Percentiles rank a stretch among this genome's conserved stretches.
Conservation (phyloP, 306 rosid genomes). For the Argentina anserina region DNA sequence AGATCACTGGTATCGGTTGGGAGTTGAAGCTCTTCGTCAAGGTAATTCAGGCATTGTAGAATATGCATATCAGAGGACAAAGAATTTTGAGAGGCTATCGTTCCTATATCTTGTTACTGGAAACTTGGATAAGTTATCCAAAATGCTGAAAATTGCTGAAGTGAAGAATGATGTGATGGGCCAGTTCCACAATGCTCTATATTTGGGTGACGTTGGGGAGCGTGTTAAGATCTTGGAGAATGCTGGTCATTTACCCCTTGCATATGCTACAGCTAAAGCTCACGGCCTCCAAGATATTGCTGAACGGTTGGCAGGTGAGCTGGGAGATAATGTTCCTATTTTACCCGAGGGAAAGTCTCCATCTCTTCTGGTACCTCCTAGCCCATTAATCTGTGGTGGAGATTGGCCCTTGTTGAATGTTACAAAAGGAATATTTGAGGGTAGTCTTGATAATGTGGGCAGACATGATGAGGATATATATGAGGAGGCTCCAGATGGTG, state of each 20-base stretch:
- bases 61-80: conserved; percentile 88
- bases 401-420: conserved; percentile 91
- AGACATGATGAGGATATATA: conserved; percentile 45
- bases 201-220: conserved; percentile 68
- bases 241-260: conserved; percentile 78
- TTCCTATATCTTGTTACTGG: conserved; percentile 81
- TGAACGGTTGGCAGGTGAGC: conserved; percentile 63
- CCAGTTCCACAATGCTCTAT: conserved; percentile 87
- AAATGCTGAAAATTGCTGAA: conserved; percentile 89
- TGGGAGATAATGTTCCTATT: conserved; percentile 72
- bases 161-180: conserved; percentile 92
- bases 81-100: conserved; percentile 79
- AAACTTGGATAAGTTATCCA: conserved; percentile 70
- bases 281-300: conserved; percentile 74
- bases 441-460: conserved; percentile 52
- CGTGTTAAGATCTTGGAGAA: conserved; percentile 78
- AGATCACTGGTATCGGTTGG: conserved; percentile 83
- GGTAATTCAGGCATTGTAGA: conserved; percentile 85
- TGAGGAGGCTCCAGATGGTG: conserved; percentile 54
- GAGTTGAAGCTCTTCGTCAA: conserved; percentile 86
- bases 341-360: conserved; percentile 57
- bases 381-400: conserved; percentile 59
- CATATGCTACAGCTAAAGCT: conserved; percentile 60
- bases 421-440: conserved; percentile 70
- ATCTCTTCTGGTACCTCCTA: conserved; percentile 66